Base-by-base conservation (phyloP, 164 flowering plant species). In the Macadamia integrifolia region DNA sequence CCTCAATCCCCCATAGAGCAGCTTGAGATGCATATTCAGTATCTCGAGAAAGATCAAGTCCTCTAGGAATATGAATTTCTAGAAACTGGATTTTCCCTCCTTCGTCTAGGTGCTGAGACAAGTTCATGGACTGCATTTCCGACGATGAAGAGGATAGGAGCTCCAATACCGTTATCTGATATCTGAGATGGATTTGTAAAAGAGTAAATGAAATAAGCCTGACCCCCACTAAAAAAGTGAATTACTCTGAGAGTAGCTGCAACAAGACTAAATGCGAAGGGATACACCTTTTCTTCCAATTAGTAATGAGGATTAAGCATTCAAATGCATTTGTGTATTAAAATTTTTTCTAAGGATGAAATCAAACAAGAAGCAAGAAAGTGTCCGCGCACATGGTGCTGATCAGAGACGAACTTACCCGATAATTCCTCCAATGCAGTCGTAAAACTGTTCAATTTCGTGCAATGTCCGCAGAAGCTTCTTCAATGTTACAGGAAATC, bases 1-100 rank as follows among this genome's bases (percentile, higher is more conserved):
- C 98, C 96, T 94, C 88, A 71, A 94, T 82, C 77, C 98, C 98
- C 98, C 97, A 94, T 1, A 94, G 62, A 71, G 97, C 98, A 74
- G 96, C 98, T 82, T 91, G 90, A 72, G 89, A 83, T 73, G 97
- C 96, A 83, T 88, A 91, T 64, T 88, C 93, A 50, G 80, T 79
- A 78, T 91, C 77, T 71, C 83, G 69, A 56, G 93, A 87, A 74
- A 93, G 91, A 78, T 93, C 91, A 72, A 85, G 65, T 29, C 87
- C 97, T 64, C 18, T 72, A 44, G 98, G 98, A 75, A 83, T 71
- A 79, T 88, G 89, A 76, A 91, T 85, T 75, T 91, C 94, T 72
- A 79, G 66, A 66, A 79, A 58, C 55, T 84, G 85, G 71, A 77
- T 75, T 55, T 78, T 79, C 80, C 67, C 70, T 40, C 80, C 57